phyloP scores from a whole-genome alignment of 371 early-diverging fungal species.

The Mycotypha africana region DNA sequence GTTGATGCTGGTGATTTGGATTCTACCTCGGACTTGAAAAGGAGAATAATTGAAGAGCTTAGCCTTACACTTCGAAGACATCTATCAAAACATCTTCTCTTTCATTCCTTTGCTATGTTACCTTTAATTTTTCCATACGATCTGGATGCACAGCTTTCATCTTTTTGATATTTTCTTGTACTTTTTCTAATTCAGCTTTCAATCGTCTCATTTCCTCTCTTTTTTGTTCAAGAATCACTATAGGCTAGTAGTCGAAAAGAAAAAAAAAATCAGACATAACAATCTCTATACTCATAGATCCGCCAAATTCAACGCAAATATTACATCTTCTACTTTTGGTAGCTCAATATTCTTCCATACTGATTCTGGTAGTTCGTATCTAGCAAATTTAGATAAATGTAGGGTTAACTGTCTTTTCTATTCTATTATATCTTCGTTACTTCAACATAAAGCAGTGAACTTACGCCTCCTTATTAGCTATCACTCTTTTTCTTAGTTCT shows the following conservation, averaged over 20 bases:
- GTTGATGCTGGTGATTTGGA: conserved; percentile 3
- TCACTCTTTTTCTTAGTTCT: conserved; percentile 60
- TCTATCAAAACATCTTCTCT: too few species aligned
- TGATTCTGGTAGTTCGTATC: conserved; percentile 63
- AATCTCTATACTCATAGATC: too few species aligned
- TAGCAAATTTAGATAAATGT: too few species aligned
- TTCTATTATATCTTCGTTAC: not conserved
- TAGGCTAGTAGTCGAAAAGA: conserved; percentile 10
- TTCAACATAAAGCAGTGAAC: not conserved
- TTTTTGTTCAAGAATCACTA: conserved; percentile 49
- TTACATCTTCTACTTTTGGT: conserved; percentile 61
- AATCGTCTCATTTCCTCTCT: conserved; percentile 46
- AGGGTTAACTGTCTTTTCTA: too few species aligned
- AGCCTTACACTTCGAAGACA: too few species aligned
- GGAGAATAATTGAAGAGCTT: too few species aligned
- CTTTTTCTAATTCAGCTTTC: conserved; percentile 30
- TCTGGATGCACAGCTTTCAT: conserved; percentile 21
- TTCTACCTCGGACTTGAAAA: too few species aligned
- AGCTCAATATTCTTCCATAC: conserved; percentile 65
- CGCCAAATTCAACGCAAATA: too few species aligned
- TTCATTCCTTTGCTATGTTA: conserved; percentile 1
- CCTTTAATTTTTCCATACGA: conserved; percentile 30
- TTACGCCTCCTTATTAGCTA: conserved; percentile 70
- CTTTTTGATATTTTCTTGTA: conserved; percentile 22
- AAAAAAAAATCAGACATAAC: not conserved